phyloP scores from a whole-genome alignment of 495 filamentous ascomycete species.

The Penicillium argentinense region DNA sequence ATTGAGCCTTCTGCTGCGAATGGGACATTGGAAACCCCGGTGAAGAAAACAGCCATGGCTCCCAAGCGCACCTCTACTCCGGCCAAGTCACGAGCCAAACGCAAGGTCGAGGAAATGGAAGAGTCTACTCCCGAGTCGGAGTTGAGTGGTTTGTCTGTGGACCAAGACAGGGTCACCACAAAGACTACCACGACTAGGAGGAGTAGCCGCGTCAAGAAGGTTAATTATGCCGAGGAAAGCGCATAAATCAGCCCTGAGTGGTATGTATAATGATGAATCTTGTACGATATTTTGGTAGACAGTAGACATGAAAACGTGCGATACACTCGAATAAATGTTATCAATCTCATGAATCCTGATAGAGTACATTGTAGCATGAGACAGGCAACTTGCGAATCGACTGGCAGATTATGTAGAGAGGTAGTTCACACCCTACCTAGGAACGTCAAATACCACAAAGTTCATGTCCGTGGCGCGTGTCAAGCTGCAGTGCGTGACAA shows the following conservation, averaged over 20 bases:
- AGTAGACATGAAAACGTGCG: no score
- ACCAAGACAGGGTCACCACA: constrained; percentile 7
- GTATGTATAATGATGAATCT: background rate
- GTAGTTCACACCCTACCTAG: no score
- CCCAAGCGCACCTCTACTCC: constrained; percentile 18
- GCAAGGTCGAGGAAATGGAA: constrained; percentile 31
- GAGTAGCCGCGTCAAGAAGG: constrained; percentile 40
- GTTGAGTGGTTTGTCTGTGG: constrained; percentile 10
- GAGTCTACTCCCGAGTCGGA: constrained; percentile 29
- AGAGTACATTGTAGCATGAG: no score
- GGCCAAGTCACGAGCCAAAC: constrained; percentile 33
- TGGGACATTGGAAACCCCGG: constrained; percentile 16
- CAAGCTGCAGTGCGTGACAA: no score
- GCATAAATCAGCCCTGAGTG: constrained; percentile 15
- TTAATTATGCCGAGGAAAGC: constrained; percentile 49
- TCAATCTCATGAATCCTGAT: no score
- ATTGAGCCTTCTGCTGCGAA: constrained; percentile 12
- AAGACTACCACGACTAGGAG: constrained; percentile 23
- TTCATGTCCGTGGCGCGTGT: no score
- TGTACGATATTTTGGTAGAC: constrained; percentile 2
- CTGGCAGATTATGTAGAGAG: no score
- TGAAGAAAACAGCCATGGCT: constrained; percentile 19
- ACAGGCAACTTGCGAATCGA: no score
- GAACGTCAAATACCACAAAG: no score
- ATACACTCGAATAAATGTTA: no score